Base-by-base conservation (phyloP, 2,329 filamentous ascomycete genomes). In the Cytospora mali region DNA sequence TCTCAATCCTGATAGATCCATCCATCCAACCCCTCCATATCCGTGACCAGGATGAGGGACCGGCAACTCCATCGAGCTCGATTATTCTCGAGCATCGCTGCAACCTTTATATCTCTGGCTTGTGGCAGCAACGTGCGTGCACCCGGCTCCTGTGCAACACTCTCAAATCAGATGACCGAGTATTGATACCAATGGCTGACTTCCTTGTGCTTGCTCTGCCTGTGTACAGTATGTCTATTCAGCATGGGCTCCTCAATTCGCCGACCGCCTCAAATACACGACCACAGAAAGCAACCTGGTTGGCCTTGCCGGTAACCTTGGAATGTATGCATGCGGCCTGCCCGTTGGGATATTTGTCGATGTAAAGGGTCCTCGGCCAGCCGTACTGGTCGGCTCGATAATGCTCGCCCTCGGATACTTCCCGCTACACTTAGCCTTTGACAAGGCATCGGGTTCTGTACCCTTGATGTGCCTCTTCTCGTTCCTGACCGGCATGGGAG, bases 211-310 rank as follows among this genome's bases (percentile, higher is more conserved):
- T 57, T 29, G 61, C 16, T n/a, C 16, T 35, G 1, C 18, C 31
- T 33, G 25, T 23, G n/a, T 25, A 55, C 72, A 97, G 92, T 98
- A 99, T 85, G 94, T 93, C 73, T 99, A 97, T 77, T 97, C 93
- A 61, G 94, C 94, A 76, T 99, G 95, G 93, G 93, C 92, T 16
- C 95, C 95, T 23, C 93, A 97, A 77, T 97, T 97, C 73, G 93
- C 93, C 55, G 88, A 96, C 71, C 88, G 86, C 69, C 82, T 99
- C 70, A 88, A 90, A 73, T 85, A 98, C 65, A 93, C 93, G 16
- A 90, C 95, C n/a, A 98, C 94, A 3, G 84, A 97, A 75, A 93
- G 87, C 76, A 98, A 99, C 76, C 77, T 98, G 68, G 93, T 99
- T 72, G 93, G 91, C 50, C 82, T 90, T n/a, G 84, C 86, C 53